phyloP scores from a whole-genome alignment of 345 rosid genomes.

The Eucalyptus polybractea region DNA sequence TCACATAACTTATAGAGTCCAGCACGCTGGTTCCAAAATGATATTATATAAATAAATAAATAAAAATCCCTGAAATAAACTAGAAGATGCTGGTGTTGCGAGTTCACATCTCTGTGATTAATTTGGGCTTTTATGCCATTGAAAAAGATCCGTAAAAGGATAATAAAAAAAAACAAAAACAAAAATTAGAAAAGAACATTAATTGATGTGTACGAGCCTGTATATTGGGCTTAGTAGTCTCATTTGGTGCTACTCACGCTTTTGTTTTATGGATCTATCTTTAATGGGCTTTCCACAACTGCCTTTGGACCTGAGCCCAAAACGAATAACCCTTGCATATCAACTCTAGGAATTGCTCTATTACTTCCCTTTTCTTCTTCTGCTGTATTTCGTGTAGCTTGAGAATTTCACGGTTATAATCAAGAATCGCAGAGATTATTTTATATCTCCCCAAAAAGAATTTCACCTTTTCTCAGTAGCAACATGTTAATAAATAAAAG shows the following conservation, averaged over 20 bases:
- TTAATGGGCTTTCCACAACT: neutral
- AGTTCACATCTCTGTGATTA: neutral
- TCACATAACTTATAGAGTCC: rapidly evolving
- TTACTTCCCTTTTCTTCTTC: neutral
- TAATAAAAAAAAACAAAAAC: neutral
- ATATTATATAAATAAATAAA: neutral
- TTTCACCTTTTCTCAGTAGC: neutral
- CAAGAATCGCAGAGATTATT: neutral
- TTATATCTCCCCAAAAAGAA: neutral
- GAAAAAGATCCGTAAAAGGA: neutral
- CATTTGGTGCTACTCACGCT: neutral
- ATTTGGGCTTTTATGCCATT: neutral
- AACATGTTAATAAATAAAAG: neutral
- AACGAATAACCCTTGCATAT: neutral
- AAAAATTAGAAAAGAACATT: neutral
- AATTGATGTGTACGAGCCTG: neutral
- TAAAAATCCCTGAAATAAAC: neutral
- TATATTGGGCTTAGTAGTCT: neutral
- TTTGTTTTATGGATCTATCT: neutral
- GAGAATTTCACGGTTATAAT: neutral
- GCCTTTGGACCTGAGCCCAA: neutral
- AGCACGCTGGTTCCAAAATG: rapidly evolving
- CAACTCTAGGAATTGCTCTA: neutral
- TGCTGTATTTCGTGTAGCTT: neutral
- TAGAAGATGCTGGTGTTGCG: neutral